These are phyloP conservation scores for Geotrichum siamense DNA, from an alignment of 1,139 yeast species.

Conservation along the genomic window DNA sequence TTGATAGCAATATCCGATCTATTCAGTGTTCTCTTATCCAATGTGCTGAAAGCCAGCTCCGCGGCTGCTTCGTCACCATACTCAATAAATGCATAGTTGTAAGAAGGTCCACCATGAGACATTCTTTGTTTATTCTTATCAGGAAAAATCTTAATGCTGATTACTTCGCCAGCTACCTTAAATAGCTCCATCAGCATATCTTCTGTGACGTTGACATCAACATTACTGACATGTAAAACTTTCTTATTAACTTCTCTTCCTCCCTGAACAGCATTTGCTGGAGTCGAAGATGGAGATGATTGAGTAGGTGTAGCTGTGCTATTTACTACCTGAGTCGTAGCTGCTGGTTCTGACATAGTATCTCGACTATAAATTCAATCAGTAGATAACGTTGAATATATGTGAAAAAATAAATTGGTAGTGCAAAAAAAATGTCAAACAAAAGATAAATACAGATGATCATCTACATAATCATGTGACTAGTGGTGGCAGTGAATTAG, in stretches of 20 bases:
- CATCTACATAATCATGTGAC: too few relatives aligned
- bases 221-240: conserved; percentile 70
- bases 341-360: too few relatives aligned
- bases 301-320: background rate
- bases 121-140: conserved; percentile 49
- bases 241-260: conserved; percentile 72
- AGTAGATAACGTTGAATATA: too few relatives aligned
- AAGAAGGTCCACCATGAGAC: conserved; percentile 38
- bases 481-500: too few relatives aligned
- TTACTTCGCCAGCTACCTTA: conserved; percentile 49
- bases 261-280: conserved; percentile 70
- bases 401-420: too few relatives aligned
- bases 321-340: background rate
- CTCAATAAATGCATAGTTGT: conserved; percentile 80
- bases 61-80: conserved; percentile 56
- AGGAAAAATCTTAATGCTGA: conserved; percentile 48
- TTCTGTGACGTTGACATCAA: conserved; percentile 60
- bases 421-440: too few relatives aligned
- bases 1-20: conserved; percentile 52
- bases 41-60: conserved; percentile 50
- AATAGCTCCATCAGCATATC: conserved; percentile 55
- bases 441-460: too few relatives aligned
- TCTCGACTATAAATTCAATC: too few relatives aligned
- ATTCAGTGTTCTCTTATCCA: conserved; percentile 45
- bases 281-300: conserved; percentile 26